A percentile compares a stretch with the other conserved stretches of the same genome.
phyloP scores from a whole-genome alignment of 257 asterid species.

The Ophiorrhiza pumila region DNA sequence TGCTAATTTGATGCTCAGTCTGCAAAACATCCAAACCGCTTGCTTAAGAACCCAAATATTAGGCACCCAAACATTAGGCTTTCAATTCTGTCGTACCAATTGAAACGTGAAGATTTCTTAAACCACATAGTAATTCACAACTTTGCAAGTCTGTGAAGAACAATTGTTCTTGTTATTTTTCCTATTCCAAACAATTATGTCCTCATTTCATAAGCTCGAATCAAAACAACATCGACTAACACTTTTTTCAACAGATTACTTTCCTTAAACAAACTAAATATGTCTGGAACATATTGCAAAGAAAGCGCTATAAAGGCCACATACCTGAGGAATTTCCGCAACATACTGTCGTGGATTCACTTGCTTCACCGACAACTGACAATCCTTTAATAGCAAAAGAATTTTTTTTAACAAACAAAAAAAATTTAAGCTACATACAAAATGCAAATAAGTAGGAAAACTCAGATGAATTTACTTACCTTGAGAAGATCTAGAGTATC shows the following conservation, averaged over 20 bases:
- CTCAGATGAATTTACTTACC: slow-evolving; percentile 31
- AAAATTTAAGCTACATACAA: neutral
- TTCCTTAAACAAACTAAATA: neutral
- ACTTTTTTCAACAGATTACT: neutral
- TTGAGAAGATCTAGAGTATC: slow-evolving; percentile 89
- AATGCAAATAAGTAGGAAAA: neutral
- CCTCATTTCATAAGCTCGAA: neutral
- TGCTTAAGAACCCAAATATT: no score
- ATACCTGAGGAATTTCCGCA: slow-evolving; percentile 91
- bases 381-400: slow-evolving; percentile 43
- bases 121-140: neutral
- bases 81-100: no score
- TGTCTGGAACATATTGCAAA: neutral
- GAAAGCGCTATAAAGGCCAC: neutral
- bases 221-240: no score
- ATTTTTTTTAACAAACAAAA: neutral
- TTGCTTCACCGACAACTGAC: slow-evolving; percentile 96
- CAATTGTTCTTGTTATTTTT: neutral
- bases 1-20: no score
- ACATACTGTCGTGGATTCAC: slow-evolving; percentile 96
- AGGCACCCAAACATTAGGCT: no score
- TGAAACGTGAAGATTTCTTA: no score
- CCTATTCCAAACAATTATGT: neutral
- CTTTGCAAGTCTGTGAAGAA: neutral
- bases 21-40: no score